These are phyloP conservation scores for Oldenlandia corymbosa DNA, from an alignment of 257 asterid genomes.

Conservation along the genomic window DNA sequence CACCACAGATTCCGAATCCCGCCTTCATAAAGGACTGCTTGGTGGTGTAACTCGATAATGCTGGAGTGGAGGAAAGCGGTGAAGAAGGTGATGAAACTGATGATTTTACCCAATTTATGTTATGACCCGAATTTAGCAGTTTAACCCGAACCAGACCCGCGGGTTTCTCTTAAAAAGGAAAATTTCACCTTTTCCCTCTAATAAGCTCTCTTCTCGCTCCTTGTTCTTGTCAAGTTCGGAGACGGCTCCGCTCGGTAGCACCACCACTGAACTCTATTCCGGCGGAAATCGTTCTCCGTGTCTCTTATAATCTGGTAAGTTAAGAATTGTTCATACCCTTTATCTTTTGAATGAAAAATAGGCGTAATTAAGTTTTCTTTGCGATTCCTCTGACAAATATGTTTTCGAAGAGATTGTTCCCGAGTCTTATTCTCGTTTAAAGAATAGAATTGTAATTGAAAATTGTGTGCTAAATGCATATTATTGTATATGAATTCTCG, in stretches of 20 bases:
- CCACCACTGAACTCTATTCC: background rate
- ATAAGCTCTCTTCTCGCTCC: background rate
- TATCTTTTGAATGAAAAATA: background rate
- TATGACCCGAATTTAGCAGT: too few species aligned
- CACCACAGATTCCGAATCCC: too few species aligned
- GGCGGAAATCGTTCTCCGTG: background rate
- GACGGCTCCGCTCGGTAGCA: background rate
- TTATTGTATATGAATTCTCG: background rate
- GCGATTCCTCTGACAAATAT: background rate
- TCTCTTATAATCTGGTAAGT: background rate
- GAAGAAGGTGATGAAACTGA: too few species aligned
- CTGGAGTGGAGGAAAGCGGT: too few species aligned
- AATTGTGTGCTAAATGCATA: background rate
- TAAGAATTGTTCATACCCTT: background rate
- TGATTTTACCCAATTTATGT: too few species aligned
- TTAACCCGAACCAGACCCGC: too few species aligned
- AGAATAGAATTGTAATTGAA: background rate
- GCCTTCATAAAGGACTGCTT: too few species aligned
- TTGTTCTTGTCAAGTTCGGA: background rate
- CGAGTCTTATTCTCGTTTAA: background rate
- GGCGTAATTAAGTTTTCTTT: background rate
- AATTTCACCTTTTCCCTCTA: too few species aligned
- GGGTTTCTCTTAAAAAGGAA: too few species aligned
- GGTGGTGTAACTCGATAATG: too few species aligned
- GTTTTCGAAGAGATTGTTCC: background rate